Percentiles rank a stretch among this genome's conserved stretches.
These are phyloP conservation scores for Malus fusca DNA, from an alignment of 306 rosid genomes.

Conservation along the genomic window DNA sequence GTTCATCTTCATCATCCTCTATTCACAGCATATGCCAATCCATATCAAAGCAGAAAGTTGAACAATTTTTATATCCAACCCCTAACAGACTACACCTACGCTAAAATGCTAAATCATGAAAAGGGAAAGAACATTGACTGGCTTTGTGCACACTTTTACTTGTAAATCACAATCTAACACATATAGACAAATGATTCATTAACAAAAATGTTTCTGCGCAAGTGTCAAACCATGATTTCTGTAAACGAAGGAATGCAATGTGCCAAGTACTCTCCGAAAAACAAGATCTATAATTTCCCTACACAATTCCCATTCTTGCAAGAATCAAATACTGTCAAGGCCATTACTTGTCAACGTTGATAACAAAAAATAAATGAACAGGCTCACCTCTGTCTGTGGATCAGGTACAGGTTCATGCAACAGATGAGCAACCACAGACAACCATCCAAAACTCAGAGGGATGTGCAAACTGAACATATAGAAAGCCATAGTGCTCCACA, in stretches of 20 bases:
- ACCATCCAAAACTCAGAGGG: slow-evolving; percentile 82
- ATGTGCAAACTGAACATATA: slow-evolving; percentile 67
- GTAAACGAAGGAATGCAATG: no score
- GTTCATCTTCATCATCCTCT: background rate
- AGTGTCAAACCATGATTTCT: no score
- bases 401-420: slow-evolving; percentile 41
- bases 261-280: no score
- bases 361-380: slow-evolving; percentile 2
- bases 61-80: background rate
- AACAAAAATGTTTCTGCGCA: no score
- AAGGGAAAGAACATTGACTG: background rate
- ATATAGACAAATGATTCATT: no score
- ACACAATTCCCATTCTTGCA: background rate
- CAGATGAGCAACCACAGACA: slow-evolving; percentile 48
- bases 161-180: no score
- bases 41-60: background rate
- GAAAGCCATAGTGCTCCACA: slow-evolving; percentile 62
- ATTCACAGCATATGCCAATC: background rate
- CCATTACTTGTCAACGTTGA: background rate
- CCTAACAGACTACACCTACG: background rate
- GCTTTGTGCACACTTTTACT: no score
- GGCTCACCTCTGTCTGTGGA: slow-evolving; percentile 60
- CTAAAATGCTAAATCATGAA: background rate
- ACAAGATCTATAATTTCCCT: background rate
- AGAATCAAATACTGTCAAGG: background rate